Evolutionary conservation across 768 basidiomycete species (phyloP).

Genomic region (Pleurotus pulmonarius): DNA sequence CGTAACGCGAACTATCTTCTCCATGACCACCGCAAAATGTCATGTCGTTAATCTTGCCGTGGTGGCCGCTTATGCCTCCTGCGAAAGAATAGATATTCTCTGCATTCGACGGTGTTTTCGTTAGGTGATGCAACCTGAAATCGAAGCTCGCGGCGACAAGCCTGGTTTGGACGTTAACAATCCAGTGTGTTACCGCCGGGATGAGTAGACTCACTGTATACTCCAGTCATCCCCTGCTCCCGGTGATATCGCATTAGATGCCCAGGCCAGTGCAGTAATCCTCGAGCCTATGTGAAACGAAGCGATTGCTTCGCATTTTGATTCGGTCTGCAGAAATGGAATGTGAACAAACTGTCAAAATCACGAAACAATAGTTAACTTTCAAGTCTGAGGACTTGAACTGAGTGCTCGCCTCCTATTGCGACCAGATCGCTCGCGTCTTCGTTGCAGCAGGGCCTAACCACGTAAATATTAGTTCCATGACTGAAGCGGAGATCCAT

Average conservation of each 20-base stretch:
- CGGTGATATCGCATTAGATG: constrained; percentile 65
- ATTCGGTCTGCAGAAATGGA: constrained; percentile 29
- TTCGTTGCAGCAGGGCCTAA: constrained; percentile 60
- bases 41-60: constrained; percentile 75
- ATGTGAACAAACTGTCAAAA: neutral
- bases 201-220: constrained; percentile 56
- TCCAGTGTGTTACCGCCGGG: constrained; percentile 1
- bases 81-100: constrained; percentile 70
- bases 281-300: constrained; percentile 71
- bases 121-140: constrained; percentile 68
- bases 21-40: constrained; percentile 74
- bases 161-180: constrained; percentile 29
- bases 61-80: constrained; percentile 78
- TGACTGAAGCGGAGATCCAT: constrained; percentile 65
- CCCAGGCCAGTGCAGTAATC: constrained; percentile 78
- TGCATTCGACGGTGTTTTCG: constrained; percentile 41
- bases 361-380: constrained; percentile 17
- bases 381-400: constrained; percentile 66
- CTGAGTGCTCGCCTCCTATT: constrained; percentile 67
- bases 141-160: constrained; percentile 66
- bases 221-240: constrained; percentile 62
- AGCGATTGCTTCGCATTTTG: constrained; percentile 49
- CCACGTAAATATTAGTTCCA: constrained; percentile 54
- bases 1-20: constrained; percentile 65
- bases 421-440: constrained; percentile 71